Percentiles rank a stretch among this genome's conserved stretches.
phyloP scores from a whole-genome alignment of 139 green algal species.

The Coelastrella sp. region DNA sequence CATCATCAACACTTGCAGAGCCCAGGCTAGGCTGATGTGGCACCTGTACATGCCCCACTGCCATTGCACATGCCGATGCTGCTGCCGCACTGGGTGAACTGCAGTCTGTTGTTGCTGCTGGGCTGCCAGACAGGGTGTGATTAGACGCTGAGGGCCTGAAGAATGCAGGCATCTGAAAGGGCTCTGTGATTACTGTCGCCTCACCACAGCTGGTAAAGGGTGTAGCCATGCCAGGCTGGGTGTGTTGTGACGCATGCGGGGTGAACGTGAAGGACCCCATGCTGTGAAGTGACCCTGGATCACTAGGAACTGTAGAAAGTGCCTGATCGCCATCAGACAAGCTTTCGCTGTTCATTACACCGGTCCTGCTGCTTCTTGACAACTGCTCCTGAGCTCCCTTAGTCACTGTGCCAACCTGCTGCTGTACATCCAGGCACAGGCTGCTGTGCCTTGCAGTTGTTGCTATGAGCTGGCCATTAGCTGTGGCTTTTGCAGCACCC shows the following conservation, averaged over 20 bases:
- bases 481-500: too few species aligned
- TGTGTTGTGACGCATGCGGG: not conserved
- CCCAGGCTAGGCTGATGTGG: not conserved
- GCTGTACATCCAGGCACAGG: conserved; percentile 22
- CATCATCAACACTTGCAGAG: not conserved
- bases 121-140: not conserved
- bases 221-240: not conserved
- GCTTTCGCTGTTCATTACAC: too few species aligned
- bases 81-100: not conserved
- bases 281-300: too few species aligned
- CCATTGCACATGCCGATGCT: too few species aligned
- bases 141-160: conserved; percentile 13
- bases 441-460: conserved; percentile 15
- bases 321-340: too few species aligned
- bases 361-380: conserved; percentile 27
- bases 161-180: conserved; percentile 29
- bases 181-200: conserved; percentile 25
- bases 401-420: too few species aligned
- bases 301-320: too few species aligned
- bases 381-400: too few species aligned
- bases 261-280: conserved; percentile 20
- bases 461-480: too few species aligned
- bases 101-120: not conserved
- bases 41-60: too few species aligned
- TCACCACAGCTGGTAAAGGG: too few species aligned